These are phyloP conservation scores for Dictyostelium intermedium DNA, from an alignment of 78 protist genomes.

Conservation along the genomic window DNA sequence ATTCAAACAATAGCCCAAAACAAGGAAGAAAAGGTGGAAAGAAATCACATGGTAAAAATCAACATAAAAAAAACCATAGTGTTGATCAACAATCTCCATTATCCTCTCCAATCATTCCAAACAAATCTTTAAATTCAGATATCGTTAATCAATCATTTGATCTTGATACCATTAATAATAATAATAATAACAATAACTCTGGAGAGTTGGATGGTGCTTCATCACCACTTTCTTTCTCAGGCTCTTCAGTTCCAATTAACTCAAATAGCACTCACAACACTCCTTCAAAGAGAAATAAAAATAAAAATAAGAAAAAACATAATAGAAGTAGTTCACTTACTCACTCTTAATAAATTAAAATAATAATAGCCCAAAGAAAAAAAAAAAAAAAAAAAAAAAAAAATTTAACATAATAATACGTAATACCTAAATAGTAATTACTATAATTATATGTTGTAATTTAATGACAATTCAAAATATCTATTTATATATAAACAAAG, in stretches of 20 bases:
- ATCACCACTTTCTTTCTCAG: neutral
- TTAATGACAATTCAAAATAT: neutral
- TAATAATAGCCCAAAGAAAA: too few relatives aligned
- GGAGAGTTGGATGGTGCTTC: neutral
- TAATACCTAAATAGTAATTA: neutral
- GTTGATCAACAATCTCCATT: neutral
- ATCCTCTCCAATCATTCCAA: neutral
- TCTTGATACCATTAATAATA: neutral
- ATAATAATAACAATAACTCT: neutral
- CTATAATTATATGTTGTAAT: neutral
- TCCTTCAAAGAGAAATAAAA: neutral
- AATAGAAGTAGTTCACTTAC: conserved; percentile 21
- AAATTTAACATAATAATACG: neutral
- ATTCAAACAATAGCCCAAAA: neutral
- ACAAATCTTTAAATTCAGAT: neutral
- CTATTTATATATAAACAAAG: neutral
- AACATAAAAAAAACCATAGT: conserved; percentile 2
- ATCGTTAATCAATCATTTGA: neutral
- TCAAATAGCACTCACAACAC: neutral
- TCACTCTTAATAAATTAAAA: neutral
- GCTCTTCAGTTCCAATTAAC: neutral
- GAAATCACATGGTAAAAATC: neutral
- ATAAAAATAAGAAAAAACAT: conserved; percentile 4
- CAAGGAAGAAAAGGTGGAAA: conserved; percentile 39
- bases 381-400: neutral